Evolutionary conservation across 163 green algal genomes (phyloP).

Genomic region (Scenedesmus sp.): DNA sequence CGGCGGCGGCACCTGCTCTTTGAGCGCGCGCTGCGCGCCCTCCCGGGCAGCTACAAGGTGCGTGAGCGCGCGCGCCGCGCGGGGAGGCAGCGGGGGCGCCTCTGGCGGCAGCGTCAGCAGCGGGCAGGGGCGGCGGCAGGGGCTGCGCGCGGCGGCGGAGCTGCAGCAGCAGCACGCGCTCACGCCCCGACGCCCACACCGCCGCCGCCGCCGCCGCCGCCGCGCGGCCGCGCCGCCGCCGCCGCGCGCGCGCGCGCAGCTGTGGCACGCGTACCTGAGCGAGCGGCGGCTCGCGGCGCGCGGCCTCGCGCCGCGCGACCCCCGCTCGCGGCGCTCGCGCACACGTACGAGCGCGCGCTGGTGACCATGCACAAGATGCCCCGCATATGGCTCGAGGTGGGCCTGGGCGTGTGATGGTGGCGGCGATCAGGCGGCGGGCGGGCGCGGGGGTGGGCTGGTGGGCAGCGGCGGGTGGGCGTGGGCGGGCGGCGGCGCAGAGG

Average conservation of each 20-base stretch:
- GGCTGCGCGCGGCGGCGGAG: not conserved
- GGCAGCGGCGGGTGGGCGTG: no score
- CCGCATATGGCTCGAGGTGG: constrained; percentile 93
- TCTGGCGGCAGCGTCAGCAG: no score
- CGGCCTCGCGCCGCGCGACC: no score
- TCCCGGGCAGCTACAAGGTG: constrained; percentile 98
- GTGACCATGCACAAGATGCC: constrained; percentile 99
- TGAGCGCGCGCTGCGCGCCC: constrained; percentile 86
- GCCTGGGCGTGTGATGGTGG: no score
- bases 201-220: no score
- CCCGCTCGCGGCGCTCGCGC: constrained; percentile 81
- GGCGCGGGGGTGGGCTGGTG: no score
- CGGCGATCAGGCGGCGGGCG: no score
- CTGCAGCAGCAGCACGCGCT: constrained; percentile 1
- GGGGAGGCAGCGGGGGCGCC: no score
- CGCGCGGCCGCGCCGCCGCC: not conserved
- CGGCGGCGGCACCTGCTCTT: constrained; percentile 89
- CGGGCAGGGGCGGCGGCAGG: no score
- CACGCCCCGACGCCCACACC: no score
- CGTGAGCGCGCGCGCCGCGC: not conserved
- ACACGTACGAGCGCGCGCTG: constrained; percentile 95
- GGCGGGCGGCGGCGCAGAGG: no score
- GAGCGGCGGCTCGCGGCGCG: constrained; percentile 82
- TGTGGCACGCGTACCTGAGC: constrained; percentile 93
- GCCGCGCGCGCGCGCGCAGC: constrained; percentile 58